Base-by-base conservation (phyloP, 179 eudicot genomes). In the Camellia oleifera region DNA sequence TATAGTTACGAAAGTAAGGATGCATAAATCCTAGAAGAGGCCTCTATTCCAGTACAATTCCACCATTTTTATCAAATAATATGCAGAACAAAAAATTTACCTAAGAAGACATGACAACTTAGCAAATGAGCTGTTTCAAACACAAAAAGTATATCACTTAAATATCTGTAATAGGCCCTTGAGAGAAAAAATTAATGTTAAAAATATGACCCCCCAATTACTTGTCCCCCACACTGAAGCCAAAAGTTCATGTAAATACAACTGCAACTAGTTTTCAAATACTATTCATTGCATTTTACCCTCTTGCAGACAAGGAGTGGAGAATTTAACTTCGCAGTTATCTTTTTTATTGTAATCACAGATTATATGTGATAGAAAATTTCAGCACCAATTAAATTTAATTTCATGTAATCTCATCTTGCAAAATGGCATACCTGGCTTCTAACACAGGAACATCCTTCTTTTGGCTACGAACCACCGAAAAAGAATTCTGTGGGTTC, bases 391-490 rank as follows among this genome's bases (percentile, higher is more conserved):
- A 56, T 75, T 20, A 67, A 57, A 57, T 66, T 68, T 52, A 45
- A 75, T 17, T 65, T 69, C 44, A 26, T 40, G 23, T 23, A 75
- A 40, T 52, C 8, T 61, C 54, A 44, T 4, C 44, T 23, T 64
- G 42, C 75, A 42, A 82, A 70, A 76, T 17, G n/a, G 67, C 88
- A 76, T 85, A 96, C 99, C 97, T 86, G 79, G 92, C 93, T 86
- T 94, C 90, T 77, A 88, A 40, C 32, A 85, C 71, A 69, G 87
- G 80, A 83, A 80, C 81, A 61, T 89, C 92, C 68, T 84, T 88
- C 84, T 85, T 86, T 78, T 81, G 84, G 85, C 87, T 82, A 72
- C 89, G 87, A 44, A 84, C 87, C 46, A 94, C 96, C 96, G 80
- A 78, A 83, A 79, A 78, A 74, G 18, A 54, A 67, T 13, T 20